A percentile compares a stretch with the other conserved stretches of the same genome.
Conservation (phyloP, 2,329 filamentous ascomycete species). For the Trichoderma asperellum region DNA sequence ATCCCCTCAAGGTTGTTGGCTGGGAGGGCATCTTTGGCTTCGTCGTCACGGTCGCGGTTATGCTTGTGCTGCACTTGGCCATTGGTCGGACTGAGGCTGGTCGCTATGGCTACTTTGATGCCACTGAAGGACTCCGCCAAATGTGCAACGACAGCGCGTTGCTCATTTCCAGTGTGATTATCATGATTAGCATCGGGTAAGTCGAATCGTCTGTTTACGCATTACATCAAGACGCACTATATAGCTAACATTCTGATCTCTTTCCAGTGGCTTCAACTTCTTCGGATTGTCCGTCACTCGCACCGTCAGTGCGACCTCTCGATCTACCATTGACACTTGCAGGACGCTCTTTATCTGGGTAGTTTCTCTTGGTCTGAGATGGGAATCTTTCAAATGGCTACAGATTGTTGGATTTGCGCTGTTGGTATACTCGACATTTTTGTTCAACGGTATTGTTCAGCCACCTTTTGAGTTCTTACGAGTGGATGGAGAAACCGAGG, state of each 20-base stretch:
- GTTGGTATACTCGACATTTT: slow-evolving; percentile 92
- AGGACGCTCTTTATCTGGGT: slow-evolving; percentile 98
- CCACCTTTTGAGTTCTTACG: slow-evolving; percentile 75
- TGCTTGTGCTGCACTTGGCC: slow-evolving; percentile 76
- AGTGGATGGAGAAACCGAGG: slow-evolving; percentile 57
- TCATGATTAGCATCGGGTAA: slow-evolving; percentile 98
- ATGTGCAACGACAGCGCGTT: slow-evolving; percentile 74
- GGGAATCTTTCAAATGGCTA: slow-evolving; percentile 97
- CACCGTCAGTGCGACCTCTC: slow-evolving; percentile 85
- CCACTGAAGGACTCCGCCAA: slow-evolving; percentile 81
- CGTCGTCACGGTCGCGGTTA: slow-evolving; percentile 73
- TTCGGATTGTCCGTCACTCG: slow-evolving; percentile 94
- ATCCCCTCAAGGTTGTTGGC: slow-evolving; percentile 88
- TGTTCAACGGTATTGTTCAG: slow-evolving; percentile 92
- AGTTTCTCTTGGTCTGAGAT: slow-evolving; percentile 86
- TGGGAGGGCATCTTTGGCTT: slow-evolving; percentile 98
- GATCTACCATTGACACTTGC: slow-evolving; percentile 96
- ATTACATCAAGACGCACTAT: slow-evolving; percentile 9
- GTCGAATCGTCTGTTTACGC: neutral
- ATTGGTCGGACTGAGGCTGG: slow-evolving; percentile 77
- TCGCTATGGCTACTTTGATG: slow-evolving; percentile 84
- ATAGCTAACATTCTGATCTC: slow-evolving; percentile 31
- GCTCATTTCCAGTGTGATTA: slow-evolving; percentile 77
- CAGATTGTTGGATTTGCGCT: slow-evolving; percentile 87
- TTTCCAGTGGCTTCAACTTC: slow-evolving; percentile 88